These are phyloP conservation scores for Pythium guiyangense DNA, from an alignment of 352 stramenopile genomes.

Conservation along the genomic window DNA sequence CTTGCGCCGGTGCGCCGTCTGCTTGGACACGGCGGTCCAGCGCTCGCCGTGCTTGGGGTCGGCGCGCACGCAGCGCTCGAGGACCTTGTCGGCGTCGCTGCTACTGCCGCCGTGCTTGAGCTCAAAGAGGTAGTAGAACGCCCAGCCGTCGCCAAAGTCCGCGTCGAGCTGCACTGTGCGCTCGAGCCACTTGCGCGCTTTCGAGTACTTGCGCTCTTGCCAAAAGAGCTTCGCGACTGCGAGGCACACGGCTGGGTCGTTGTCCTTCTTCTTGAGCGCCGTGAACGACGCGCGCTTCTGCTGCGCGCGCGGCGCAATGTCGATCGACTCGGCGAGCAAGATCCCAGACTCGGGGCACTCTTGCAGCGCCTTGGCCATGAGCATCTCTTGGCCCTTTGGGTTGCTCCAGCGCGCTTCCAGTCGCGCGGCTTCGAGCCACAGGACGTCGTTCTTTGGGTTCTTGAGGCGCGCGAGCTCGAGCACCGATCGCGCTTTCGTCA, in stretches of 20 bases:
- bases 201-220: slow-evolving; percentile 92
- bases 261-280: slow-evolving; percentile 96
- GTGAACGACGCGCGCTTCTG: slow-evolving; percentile 95
- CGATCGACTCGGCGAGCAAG: slow-evolving; percentile 95
- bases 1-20: slow-evolving; percentile 89
- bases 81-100: slow-evolving; percentile 80
- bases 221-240: slow-evolving; percentile 97
- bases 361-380: slow-evolving; percentile 97
- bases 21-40: slow-evolving; percentile 92
- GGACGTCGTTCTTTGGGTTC: slow-evolving; percentile 89
- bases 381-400: slow-evolving; percentile 92
- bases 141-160: slow-evolving; percentile 97
- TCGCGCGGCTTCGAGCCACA: slow-evolving; percentile 97
- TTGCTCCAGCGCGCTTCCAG: slow-evolving; percentile 92
- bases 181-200: slow-evolving; percentile 98
- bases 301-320: slow-evolving; percentile 90
- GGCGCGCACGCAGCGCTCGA: slow-evolving; percentile 82
- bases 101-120: slow-evolving; percentile 79
- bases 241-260: slow-evolving; percentile 95
- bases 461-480: slow-evolving; percentile 96
- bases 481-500: slow-evolving; percentile 96
- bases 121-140: slow-evolving; percentile 97
- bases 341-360: slow-evolving; percentile 95
- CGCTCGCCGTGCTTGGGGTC: slow-evolving; percentile 95
- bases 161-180: slow-evolving; percentile 93